These are phyloP conservation scores for Fusarium begoniae DNA, from an alignment of 2,329 filamentous ascomycete species.

Conservation along the genomic window DNA sequence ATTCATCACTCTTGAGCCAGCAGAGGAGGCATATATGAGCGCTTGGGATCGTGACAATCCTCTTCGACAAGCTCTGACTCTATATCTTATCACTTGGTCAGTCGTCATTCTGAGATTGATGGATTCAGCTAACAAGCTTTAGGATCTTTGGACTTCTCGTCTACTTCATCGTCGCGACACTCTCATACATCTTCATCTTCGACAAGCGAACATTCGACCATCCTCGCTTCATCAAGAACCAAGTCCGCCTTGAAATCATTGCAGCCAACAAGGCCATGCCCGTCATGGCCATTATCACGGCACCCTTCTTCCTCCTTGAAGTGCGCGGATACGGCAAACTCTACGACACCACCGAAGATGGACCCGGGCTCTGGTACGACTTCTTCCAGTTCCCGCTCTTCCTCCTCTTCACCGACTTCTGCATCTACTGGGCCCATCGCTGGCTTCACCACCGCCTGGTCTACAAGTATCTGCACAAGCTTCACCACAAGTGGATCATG, in stretches of 20 bases:
- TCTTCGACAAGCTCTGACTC: constrained; percentile 75
- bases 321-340: constrained; percentile 86
- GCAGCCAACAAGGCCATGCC: constrained; percentile 83
- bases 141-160: constrained; percentile 87
- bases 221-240: constrained; percentile 95
- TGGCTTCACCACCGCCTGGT: constrained; percentile 78
- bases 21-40: constrained; percentile 81
- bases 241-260: constrained; percentile 84
- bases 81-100: constrained; percentile 90
- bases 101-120: constrained; percentile 37
- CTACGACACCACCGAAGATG: constrained; percentile 81
- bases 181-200: constrained; percentile 90
- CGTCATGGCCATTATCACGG: constrained; percentile 82
- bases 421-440: constrained; percentile 92
- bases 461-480: constrained; percentile 94
- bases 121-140: background rate
- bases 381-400: constrained; percentile 87
- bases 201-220: constrained; percentile 90
- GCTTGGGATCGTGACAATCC: constrained; percentile 80
- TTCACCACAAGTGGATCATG: constrained; percentile 99
- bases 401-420: constrained; percentile 86
- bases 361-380: constrained; percentile 81
- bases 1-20: constrained; percentile 75
- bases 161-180: constrained; percentile 84
- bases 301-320: constrained; percentile 83